These are phyloP conservation scores for Backusella circina DNA, from an alignment of 192 early-diverging fungal genomes.

Conservation along the genomic window DNA sequence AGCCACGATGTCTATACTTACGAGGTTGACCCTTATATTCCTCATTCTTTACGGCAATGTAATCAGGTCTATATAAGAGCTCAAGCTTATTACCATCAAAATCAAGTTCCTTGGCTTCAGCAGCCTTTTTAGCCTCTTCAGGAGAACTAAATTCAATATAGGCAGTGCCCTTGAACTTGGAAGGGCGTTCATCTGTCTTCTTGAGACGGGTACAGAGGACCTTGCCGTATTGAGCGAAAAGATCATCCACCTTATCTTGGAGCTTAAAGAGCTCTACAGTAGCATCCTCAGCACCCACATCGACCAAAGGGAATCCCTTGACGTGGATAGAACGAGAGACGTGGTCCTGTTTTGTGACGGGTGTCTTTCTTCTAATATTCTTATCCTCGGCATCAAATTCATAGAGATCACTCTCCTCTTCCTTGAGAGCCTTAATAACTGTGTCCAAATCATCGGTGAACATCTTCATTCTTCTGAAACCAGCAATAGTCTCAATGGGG, in stretches of 20 bases:
- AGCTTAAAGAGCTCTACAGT: conserved; percentile 29
- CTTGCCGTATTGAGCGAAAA: conserved; percentile 39
- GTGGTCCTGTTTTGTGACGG: conserved; percentile 33
- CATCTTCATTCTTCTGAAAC: conserved; percentile 56
- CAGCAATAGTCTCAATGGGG: conserved; percentile 41
- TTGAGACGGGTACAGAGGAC: conserved; percentile 38
- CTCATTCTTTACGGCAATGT: conserved; percentile 10
- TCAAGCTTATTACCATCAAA: conserved; percentile 40
- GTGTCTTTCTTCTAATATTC: conserved; percentile 47
- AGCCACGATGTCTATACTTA: not conserved
- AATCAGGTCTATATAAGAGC: conserved; percentile 18
- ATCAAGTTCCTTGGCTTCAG: conserved; percentile 32
- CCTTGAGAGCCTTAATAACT: conserved; percentile 51
- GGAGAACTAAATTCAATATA: conserved; percentile 48
- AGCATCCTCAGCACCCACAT: not conserved
- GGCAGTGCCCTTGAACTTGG: conserved; percentile 44
- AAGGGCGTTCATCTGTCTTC: conserved; percentile 6
- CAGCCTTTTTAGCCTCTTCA: conserved; percentile 48
- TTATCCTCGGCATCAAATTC: conserved; percentile 49
- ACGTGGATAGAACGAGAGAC: conserved; percentile 46
- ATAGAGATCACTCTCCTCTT: conserved; percentile 42
- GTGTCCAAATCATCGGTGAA: conserved; percentile 35
- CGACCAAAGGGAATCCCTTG: conserved; percentile 20
- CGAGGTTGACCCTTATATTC: conserved; percentile 20
- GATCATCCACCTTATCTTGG: conserved; percentile 40